A percentile compares a stretch with the other conserved stretches of the same genome.
These are phyloP conservation scores for Pleurotus ostreatus DNA, from an alignment of 768 basidiomycete species.

Conservation along the genomic window DNA sequence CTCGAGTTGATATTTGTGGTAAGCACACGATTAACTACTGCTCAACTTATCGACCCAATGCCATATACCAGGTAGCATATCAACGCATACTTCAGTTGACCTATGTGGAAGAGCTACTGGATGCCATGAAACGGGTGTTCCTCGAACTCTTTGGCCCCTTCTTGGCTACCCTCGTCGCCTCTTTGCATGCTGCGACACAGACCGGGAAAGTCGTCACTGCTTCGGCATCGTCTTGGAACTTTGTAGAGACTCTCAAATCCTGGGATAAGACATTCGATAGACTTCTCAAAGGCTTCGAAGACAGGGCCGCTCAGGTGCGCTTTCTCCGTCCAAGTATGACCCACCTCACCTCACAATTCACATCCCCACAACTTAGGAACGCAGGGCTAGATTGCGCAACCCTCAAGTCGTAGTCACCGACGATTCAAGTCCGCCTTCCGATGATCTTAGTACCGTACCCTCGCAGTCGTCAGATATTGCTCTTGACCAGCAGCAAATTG, in stretches of 20 bases:
- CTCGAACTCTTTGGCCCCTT: slow-evolving; percentile 84
- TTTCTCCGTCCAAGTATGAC: slow-evolving; percentile 1
- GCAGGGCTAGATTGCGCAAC: slow-evolving; percentile 58
- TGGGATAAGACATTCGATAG: slow-evolving; percentile 85
- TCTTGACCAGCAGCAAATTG: slow-evolving; percentile 85
- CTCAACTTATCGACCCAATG: slow-evolving; percentile 8
- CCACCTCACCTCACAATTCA: background rate
- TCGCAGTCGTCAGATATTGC: slow-evolving; percentile 45
- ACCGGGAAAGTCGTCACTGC: slow-evolving; percentile 38
- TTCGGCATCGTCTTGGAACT: slow-evolving; percentile 54
- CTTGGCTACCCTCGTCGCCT: slow-evolving; percentile 77
- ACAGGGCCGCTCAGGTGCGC: slow-evolving; percentile 64
- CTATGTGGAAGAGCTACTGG: slow-evolving; percentile 87
- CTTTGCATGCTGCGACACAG: slow-evolving; percentile 60
- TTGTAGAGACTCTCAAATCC: slow-evolving; percentile 63
- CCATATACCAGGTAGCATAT: slow-evolving; percentile 73
- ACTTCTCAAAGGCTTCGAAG: slow-evolving; percentile 68
- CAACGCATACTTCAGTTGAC: slow-evolving; percentile 93
- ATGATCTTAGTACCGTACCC: slow-evolving; percentile 56
- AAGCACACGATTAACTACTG: slow-evolving; percentile 23
- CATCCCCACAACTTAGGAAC: slow-evolving; percentile 44
- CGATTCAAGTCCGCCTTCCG: slow-evolving; percentile 48
- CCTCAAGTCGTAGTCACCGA: slow-evolving; percentile 28
- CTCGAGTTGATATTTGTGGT: slow-evolving; percentile 97
- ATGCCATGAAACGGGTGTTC: slow-evolving; percentile 78